These are phyloP conservation scores for Kodamaea hsintzibuensis DNA, from an alignment of 805 yeast genomes.

Conservation along the genomic window DNA sequence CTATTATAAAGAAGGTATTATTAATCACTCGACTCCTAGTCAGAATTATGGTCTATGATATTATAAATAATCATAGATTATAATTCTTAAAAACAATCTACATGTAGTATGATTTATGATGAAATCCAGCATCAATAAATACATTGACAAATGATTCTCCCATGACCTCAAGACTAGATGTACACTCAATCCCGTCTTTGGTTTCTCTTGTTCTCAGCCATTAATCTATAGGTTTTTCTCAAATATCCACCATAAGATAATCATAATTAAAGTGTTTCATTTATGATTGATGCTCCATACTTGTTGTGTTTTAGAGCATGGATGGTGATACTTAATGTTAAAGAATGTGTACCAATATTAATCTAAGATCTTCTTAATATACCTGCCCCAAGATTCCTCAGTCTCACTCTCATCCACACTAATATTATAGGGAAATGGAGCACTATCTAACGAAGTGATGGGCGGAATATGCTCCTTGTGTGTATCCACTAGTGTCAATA, in stretches of 20 bases:
- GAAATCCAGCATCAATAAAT: neutral
- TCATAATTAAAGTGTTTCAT: too few relatives aligned
- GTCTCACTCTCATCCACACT: constrained; percentile 19
- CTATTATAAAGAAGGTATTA: neutral
- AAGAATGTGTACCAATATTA: neutral
- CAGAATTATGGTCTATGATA: neutral
- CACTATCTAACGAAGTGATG: constrained; percentile 60
- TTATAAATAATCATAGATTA: neutral
- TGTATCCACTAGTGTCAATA: constrained; percentile 54
- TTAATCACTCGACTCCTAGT: neutral
- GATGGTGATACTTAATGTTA: too few relatives aligned
- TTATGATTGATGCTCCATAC: too few relatives aligned
- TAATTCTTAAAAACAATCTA: neutral
- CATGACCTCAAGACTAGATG: neutral
- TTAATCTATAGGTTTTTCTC: neutral
- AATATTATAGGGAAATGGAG: constrained; percentile 61
- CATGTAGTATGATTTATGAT: neutral
- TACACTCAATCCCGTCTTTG: too few relatives aligned
- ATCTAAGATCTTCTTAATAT: constrained; percentile 25
- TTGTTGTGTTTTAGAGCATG: too few relatives aligned
- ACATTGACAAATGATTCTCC: neutral
- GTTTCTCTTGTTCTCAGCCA: too few relatives aligned
- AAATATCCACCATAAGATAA: too few relatives aligned
- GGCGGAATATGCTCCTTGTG: constrained; percentile 74
- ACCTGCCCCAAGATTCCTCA: constrained; percentile 43